Conservation (phyloP, 31 red algal genomes). For the Odonthalia washingtoniensis region DNA sequence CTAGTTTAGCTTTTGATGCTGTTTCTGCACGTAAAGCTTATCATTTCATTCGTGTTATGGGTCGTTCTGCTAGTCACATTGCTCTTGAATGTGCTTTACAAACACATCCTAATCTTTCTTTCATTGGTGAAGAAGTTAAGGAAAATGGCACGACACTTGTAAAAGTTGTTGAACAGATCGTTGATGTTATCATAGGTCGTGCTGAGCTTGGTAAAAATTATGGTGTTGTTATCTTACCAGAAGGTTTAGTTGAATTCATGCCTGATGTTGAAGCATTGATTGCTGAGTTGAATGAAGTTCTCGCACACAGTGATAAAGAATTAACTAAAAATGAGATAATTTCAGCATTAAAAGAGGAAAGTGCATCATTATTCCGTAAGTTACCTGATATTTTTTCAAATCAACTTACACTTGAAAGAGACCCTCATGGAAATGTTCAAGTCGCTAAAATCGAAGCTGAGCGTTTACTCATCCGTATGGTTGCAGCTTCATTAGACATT, state of each 20-base stretch:
- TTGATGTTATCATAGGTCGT: constrained; percentile 76
- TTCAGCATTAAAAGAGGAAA: constrained; percentile 44
- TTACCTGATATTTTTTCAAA: constrained; percentile 80
- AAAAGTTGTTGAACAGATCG: constrained; percentile 73
- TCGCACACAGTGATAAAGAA: constrained; percentile 52
- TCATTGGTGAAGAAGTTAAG: constrained; percentile 97
- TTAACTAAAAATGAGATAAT: constrained; percentile 41
- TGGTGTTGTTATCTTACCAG: constrained; percentile 93
- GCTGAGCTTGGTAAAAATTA: constrained; percentile 83
- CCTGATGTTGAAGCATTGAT: constrained; percentile 95
- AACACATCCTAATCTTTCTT: constrained; percentile 94
- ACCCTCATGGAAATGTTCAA: constrained; percentile 98
- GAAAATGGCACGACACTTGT: constrained; percentile 72
- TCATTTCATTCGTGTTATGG: constrained; percentile 97
- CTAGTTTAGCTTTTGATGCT: constrained; percentile 92
- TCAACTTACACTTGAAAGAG: constrained; percentile 95
- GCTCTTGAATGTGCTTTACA: constrained; percentile 97
- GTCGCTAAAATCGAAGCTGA: constrained; percentile 97
- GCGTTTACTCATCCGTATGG: constrained; percentile 92
- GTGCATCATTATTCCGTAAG: constrained; percentile 64
- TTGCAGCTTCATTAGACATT: constrained; percentile 57
- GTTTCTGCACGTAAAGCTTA: constrained; percentile 94
- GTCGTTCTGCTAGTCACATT: constrained; percentile 95
- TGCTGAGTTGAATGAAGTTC: constrained; percentile 85
- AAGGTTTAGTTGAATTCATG: constrained; percentile 99